These are phyloP conservation scores for Phytopythium delawarense DNA, from an alignment of 352 stramenopile species.

Conservation along the genomic window DNA sequence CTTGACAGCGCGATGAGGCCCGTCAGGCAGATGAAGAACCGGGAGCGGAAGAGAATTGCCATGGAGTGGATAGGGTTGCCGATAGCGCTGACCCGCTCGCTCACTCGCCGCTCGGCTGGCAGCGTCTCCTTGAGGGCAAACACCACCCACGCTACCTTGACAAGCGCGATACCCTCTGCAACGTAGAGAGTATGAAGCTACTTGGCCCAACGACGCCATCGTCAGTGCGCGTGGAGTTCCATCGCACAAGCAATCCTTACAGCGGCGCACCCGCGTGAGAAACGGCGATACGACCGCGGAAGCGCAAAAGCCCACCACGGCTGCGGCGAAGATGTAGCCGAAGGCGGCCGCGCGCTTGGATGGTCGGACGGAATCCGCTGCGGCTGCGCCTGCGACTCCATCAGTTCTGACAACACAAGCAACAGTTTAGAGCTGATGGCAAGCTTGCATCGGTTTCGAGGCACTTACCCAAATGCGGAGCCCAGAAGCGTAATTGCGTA, in stretches of 20 bases:
- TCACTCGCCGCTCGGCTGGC: conserved; percentile 16
- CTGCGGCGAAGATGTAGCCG: conserved; percentile 51
- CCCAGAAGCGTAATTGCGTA: conserved; percentile 50
- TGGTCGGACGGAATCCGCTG: conserved; percentile 54
- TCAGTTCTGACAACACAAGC: conserved; percentile 26
- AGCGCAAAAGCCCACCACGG: conserved; percentile 50
- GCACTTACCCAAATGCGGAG: conserved; percentile 59
- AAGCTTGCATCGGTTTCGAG: not conserved
- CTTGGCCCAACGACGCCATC: not conserved
- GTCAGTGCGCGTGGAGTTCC: conserved; percentile 31
- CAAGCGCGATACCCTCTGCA: conserved; percentile 34
- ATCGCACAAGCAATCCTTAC: conserved; percentile 7
- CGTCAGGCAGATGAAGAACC: conserved; percentile 61
- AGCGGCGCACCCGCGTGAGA: conserved; percentile 38
- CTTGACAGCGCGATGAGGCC: conserved; percentile 59
- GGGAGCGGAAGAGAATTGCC: conserved; percentile 56
- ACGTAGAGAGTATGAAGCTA: conserved; percentile 45
- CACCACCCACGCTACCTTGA: conserved; percentile 40
- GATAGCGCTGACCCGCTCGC: conserved; percentile 18
- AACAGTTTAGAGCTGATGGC: not conserved
- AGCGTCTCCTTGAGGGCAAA: conserved; percentile 64
- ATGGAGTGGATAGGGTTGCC: conserved; percentile 57
- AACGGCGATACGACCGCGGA: conserved; percentile 43
- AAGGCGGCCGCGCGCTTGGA: conserved; percentile 53
- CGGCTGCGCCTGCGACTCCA: conserved; percentile 45